These are phyloP conservation scores for Colletotrichum simmondsii DNA, from an alignment of 2,329 filamentous ascomycete genomes.

Conservation along the genomic window DNA sequence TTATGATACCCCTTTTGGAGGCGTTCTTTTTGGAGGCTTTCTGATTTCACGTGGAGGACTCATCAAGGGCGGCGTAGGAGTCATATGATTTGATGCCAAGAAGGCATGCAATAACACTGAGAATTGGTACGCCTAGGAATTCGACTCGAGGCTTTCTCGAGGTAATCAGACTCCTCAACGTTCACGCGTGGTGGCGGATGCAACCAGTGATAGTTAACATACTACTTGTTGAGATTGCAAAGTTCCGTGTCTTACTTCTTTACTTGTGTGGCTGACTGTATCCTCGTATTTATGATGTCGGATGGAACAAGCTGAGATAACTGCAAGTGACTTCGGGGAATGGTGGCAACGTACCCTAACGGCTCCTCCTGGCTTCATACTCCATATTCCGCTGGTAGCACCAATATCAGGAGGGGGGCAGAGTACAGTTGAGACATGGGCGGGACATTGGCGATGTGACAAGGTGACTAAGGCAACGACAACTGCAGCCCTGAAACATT, in stretches of 20 bases:
- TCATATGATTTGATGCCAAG: slow-evolving; percentile 3
- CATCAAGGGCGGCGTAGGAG: background rate
- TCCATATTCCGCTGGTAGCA: background rate
- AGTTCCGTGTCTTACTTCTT: background rate
- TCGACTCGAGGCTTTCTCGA: background rate
- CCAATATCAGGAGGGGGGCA: background rate
- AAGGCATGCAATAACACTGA: background rate
- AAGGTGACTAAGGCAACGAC: background rate
- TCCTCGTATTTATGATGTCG: background rate
- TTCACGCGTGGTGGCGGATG: background rate
- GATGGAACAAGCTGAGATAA: background rate
- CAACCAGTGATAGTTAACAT: background rate
- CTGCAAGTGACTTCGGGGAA: background rate
- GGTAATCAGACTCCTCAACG: background rate
- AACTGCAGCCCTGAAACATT: background rate
- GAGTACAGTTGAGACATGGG: background rate
- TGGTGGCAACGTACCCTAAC: background rate
- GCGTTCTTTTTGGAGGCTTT: background rate
- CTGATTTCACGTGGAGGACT: background rate
- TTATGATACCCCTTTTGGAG: slow-evolving; percentile 29
- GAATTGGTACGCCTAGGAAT: background rate
- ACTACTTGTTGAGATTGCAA: background rate
- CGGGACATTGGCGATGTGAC: background rate
- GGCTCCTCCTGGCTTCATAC: background rate
- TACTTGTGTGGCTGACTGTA: background rate